Conservation (phyloP, 2,329 filamentous ascomycete species). For the Dendrostoma leiphaemia region DNA sequence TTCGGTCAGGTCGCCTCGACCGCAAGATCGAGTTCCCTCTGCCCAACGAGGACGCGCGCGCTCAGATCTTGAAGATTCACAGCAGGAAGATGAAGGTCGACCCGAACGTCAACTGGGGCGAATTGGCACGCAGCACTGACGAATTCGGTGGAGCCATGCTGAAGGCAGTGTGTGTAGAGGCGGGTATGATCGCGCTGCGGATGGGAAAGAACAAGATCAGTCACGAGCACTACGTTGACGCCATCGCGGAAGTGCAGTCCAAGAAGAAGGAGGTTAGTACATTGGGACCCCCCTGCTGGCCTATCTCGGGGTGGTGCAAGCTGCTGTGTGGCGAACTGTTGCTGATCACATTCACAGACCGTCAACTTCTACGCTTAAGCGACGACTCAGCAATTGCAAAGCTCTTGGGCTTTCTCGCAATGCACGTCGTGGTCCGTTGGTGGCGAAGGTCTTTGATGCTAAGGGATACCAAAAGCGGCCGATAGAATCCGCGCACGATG, state of each 20-base stretch:
- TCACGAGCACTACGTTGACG: constrained; percentile 98
- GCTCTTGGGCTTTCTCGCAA: background rate
- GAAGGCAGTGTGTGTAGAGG: constrained; percentile 98
- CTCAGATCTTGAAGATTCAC: constrained; percentile 96
- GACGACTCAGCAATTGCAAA: constrained; percentile 7
- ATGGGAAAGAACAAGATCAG: constrained; percentile 95
- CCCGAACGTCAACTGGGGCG: constrained; percentile 89
- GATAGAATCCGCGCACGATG: background rate
- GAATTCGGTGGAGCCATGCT: constrained; percentile 97
- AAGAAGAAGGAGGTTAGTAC: constrained; percentile 84
- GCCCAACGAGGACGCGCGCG: constrained; percentile 94
- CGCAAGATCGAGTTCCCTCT: constrained; percentile 98
- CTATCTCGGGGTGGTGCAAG: background rate
- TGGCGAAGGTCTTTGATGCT: constrained; percentile 3
- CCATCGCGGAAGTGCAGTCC: constrained; percentile 90
- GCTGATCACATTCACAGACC: constrained; percentile 36
- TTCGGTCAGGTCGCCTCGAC: constrained; percentile 89
- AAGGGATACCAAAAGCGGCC: constrained; percentile 3
- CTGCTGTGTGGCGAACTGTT: background rate
- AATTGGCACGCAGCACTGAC: constrained; percentile 93
- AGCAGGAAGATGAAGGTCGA: constrained; percentile 98
- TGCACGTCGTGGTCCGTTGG: background rate
- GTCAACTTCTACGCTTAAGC: constrained; percentile 55
- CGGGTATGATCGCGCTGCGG: constrained; percentile 96
- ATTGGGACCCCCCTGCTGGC: background rate